Evolutionary conservation across 179 eudicot species (phyloP), one percentile per base, ranked within the genome.

Genomic region (Actinidia arguta): DNA sequence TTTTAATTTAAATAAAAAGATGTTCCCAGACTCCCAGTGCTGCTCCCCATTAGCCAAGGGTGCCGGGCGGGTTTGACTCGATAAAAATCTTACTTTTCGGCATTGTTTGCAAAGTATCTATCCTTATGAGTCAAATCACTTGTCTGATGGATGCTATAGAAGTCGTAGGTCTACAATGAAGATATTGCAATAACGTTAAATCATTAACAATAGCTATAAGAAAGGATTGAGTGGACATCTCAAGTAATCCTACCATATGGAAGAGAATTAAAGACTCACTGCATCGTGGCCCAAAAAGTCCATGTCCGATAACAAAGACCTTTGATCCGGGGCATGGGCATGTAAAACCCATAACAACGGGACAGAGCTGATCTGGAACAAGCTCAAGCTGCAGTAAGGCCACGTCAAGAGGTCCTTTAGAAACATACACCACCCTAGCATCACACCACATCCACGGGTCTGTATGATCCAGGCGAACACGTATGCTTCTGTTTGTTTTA

Each of bases 221-320:
- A 9, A 51, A 50, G 42, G 8, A 79, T 56, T n/a, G 8, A 67
- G 25, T 51, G 5, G 18, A 31, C 59, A 47, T 78, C 12, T 48
- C 61, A 27, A 63, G 66, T 56, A 56, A 75, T 63, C 20, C 18
- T 51, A 54, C 31, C 18, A 25, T 63, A 63, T 25, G 27, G 61
- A 56, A 18, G 81, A 22, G 48, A 84, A n/a, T 10, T 72, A 46
- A 72, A 56, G 14, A 70, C 85, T 86, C 88, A 96, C 99, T 95
- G 77, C 93, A 92, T 77, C 94, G 93, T 78, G 99, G 98, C 76
- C 99, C 99, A 80, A 96, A 92, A 71, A 96, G 83, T 58, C 98
- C 99, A 82, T 96, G 98, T 52, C 99, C 99, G 83, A 95, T 84
- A 72, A 96, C 94, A 83, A 82, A 93, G 47, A 92, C 95, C 87